Evolutionary conservation across 208 protist genomes (phyloP).

Genomic region (Leishmania tarentolae): DNA sequence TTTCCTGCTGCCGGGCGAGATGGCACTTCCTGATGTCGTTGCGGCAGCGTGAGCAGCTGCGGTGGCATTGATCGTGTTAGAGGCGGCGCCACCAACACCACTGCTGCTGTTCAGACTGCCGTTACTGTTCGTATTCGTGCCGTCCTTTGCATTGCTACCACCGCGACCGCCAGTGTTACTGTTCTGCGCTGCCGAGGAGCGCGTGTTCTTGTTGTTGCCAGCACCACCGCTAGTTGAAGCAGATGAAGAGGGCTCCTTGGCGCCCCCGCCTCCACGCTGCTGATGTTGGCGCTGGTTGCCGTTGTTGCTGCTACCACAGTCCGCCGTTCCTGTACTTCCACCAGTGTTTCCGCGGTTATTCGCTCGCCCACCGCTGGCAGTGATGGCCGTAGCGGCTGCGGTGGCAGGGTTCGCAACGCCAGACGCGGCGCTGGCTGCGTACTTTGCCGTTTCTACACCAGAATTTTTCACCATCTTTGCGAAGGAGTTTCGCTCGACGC

Average conservation of each 20-base stretch:
- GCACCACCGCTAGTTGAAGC: neutral
- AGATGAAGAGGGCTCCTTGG: neutral
- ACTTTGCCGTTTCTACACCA: neutral
- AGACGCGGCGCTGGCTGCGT: neutral
- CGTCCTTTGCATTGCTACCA: slow-evolving; percentile 2
- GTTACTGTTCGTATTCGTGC: neutral
- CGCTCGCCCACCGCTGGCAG: neutral
- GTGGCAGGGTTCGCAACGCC: neutral
- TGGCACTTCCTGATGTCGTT: neutral
- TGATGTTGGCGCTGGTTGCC: slow-evolving; percentile 8
- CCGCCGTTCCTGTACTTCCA: neutral
- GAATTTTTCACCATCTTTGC: slow-evolving; percentile 13
- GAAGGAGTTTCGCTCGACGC: slow-evolving; percentile 1
- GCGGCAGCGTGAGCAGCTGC: neutral
- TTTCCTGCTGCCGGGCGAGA: neutral
- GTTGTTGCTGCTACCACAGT: slow-evolving; percentile 10
- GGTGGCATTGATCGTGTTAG: neutral
- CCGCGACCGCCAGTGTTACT: neutral
- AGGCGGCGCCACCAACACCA: neutral
- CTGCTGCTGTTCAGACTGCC: neutral
- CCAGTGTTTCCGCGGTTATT: slow-evolving; percentile 1
- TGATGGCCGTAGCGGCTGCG: neutral
- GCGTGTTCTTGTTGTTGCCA: neutral
- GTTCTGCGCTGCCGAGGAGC: neutral
- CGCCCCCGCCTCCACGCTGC: neutral